Conservation (phyloP, 768 basidiomycete species). For the Sporobolomyces roseus region DNA sequence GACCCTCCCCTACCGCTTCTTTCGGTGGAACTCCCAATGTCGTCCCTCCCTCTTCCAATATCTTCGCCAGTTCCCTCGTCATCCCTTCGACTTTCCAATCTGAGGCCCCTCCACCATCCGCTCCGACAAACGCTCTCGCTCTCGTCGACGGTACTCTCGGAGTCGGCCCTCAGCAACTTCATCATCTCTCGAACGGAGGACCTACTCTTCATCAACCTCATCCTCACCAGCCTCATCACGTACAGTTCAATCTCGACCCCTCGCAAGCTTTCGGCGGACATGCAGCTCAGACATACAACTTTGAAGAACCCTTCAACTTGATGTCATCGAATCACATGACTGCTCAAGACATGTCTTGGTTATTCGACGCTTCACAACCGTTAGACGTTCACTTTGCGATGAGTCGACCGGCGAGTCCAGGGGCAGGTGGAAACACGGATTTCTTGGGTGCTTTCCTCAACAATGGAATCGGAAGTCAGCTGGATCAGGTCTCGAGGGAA, state of each 20-base stretch:
- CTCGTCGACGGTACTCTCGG: conserved; percentile 29
- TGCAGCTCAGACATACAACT: conserved; percentile 14
- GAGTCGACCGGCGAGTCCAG: conserved; percentile 34
- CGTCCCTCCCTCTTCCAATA: conserved; percentile 11
- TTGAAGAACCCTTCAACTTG: conserved; percentile 38
- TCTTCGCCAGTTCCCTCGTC: conserved; percentile 31
- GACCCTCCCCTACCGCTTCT: conserved; percentile 1
- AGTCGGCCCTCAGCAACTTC: neutral
- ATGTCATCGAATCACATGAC: conserved; percentile 36
- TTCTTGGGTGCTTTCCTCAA: conserved; percentile 24
- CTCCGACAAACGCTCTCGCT: conserved; percentile 7
- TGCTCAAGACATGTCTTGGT: conserved; percentile 36
- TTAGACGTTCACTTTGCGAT: conserved; percentile 35
- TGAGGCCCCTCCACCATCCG: neutral
- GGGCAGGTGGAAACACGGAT: conserved; percentile 22
- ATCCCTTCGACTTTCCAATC: conserved; percentile 20
- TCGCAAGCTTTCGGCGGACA: conserved; percentile 2
- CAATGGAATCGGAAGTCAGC: conserved; percentile 26
- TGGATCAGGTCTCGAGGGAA: conserved; percentile 30
- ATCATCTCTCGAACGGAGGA: neutral
- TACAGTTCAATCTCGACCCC: conserved; percentile 19
- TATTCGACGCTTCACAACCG: conserved; percentile 27
- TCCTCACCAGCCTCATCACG: conserved; percentile 1
- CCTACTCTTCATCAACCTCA: conserved; percentile 7
- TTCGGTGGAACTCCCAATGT: conserved; percentile 1